Percentiles rank a stretch among this genome's conserved stretches.
Evolutionary conservation across 139 green algal species (phyloP).

Genomic region (Ulvella scutata): DNA sequence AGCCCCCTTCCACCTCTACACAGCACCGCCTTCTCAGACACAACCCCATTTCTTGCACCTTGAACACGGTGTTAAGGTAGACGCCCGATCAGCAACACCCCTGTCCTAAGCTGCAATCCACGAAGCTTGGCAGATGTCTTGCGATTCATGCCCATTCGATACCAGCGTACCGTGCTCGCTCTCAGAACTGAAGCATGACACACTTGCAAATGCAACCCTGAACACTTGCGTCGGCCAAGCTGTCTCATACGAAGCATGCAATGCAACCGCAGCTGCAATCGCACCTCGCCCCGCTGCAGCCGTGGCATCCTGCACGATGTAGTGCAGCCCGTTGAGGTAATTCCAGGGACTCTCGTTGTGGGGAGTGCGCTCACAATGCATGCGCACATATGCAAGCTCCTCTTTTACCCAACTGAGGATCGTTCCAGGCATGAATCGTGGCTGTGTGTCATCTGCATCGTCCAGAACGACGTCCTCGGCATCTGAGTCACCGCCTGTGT

Average conservation of each 20-base stretch:
- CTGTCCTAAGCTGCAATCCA: too few species aligned
- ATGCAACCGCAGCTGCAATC: background rate
- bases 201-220: background rate
- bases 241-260: background rate
- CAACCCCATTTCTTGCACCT: background rate
- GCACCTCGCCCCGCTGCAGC: too few species aligned
- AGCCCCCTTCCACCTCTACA: background rate
- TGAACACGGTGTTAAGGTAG: background rate
- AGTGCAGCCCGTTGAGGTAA: constrained; percentile 36
- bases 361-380: constrained; percentile 18
- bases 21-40: background rate
- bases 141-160: background rate
- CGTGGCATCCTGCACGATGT: background rate
- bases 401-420: background rate
- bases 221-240: background rate
- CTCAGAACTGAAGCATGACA: background rate
- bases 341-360: constrained; percentile 55
- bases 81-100: background rate
- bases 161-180: background rate
- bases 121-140: background rate
- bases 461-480: background rate
- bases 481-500: background rate
- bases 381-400: constrained; percentile 28
- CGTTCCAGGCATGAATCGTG: background rate
- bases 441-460: background rate